Conservation (phyloP, 257 asterid species). For the Osmanthus fragrans region DNA sequence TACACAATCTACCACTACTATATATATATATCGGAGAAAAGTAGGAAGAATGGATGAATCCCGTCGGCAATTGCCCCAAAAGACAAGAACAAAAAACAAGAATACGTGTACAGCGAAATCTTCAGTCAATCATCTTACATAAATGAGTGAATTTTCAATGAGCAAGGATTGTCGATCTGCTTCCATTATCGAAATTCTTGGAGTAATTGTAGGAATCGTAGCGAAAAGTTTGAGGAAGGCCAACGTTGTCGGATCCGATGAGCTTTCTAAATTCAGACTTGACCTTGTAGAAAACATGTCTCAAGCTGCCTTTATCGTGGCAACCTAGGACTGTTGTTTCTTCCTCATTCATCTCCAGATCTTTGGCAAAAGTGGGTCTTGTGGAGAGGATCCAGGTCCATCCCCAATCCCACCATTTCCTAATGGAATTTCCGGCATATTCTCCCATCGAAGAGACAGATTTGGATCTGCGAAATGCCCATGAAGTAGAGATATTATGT, state of each 20-base stretch:
- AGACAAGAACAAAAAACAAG: background rate
- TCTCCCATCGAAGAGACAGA: conserved; percentile 51
- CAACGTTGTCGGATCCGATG: conserved; percentile 50
- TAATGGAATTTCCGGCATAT: conserved; percentile 52
- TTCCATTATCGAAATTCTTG: conserved; percentile 44
- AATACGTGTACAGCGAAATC: background rate
- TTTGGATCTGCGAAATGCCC: conserved; percentile 66
- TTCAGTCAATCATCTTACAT: background rate
- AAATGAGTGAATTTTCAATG: background rate
- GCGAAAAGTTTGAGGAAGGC: conserved; percentile 77
- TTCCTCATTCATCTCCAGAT: conserved; percentile 88
- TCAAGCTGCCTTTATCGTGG: conserved; percentile 75
- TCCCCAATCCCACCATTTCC: conserved; percentile 89
- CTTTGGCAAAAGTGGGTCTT: conserved; percentile 68
- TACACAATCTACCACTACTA: background rate
- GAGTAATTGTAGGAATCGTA: conserved; percentile 45
- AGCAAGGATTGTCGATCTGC: background rate
- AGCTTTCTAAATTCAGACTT: conserved; percentile 62
- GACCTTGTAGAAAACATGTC: conserved; percentile 70
- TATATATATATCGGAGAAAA: conserved; percentile 19
- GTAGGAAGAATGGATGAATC: background rate
- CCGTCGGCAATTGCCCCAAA: background rate
- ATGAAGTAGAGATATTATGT: conserved; percentile 30
- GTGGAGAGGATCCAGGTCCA: conserved; percentile 74
- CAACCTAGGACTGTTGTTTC: conserved; percentile 64